Evolutionary conservation across 192 early-diverging fungal species (phyloP).

Genomic region (Entophlyctis luteolus): DNA sequence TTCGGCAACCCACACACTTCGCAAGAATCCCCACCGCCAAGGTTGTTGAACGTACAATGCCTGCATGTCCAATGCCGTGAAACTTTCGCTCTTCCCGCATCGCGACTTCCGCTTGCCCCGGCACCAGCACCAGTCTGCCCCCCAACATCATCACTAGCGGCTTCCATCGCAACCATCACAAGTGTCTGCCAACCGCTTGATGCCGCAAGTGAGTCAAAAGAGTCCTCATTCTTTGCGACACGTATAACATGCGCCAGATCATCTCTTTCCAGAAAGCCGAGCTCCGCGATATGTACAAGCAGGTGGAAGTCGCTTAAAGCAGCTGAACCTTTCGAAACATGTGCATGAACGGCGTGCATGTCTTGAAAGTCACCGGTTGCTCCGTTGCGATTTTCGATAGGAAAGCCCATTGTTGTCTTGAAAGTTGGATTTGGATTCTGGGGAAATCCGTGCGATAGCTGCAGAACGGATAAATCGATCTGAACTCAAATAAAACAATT

Average conservation of each 20-base stretch:
- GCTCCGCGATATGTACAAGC: constrained; percentile 64
- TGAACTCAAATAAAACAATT: constrained; percentile 3
- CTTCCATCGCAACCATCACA: constrained; percentile 51
- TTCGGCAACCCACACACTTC: constrained; percentile 79
- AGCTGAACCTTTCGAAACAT: constrained; percentile 44
- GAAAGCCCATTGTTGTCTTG: constrained; percentile 52
- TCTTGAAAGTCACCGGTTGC: constrained; percentile 44
- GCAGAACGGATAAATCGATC: neutral
- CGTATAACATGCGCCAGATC: constrained; percentile 25
- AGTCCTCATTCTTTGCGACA: constrained; percentile 21
- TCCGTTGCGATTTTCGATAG: constrained; percentile 75
- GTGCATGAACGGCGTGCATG: constrained; percentile 53
- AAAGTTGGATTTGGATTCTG: constrained; percentile 73
- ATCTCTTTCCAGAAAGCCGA: constrained; percentile 59
- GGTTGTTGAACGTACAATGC: constrained; percentile 81
- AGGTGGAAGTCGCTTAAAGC: constrained; percentile 83
- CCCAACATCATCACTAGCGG: neutral
- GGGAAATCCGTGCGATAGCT: constrained; percentile 87
- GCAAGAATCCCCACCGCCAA: constrained; percentile 56
- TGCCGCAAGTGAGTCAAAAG: constrained; percentile 52
- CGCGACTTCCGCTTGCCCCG: constrained; percentile 28
- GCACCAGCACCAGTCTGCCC: neutral
- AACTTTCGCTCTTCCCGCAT: constrained; percentile 8
- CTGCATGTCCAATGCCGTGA: constrained; percentile 54
- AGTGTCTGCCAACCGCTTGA: constrained; percentile 70